Conservation (phyloP, 441 rosid species). For the Croton laevigatus region DNA sequence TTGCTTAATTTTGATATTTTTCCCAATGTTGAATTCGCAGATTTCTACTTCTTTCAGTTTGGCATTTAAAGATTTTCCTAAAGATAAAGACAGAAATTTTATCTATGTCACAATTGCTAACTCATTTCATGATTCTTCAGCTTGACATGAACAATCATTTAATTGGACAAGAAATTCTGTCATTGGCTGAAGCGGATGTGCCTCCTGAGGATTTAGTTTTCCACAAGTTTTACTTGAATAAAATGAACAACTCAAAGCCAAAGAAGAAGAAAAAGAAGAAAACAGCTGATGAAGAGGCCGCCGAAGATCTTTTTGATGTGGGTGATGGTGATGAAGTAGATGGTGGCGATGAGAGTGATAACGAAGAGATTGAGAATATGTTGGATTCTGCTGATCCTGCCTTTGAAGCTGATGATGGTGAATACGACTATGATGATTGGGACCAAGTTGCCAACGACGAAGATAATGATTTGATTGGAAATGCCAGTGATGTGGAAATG, state of each 20-base stretch:
- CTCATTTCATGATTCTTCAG: conserved; percentile 34
- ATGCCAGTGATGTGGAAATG: conserved; percentile 63
- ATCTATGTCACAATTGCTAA: conserved; percentile 8
- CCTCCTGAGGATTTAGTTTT: conserved; percentile 89
- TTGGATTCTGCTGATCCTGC: conserved; percentile 60
- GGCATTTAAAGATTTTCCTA: neutral
- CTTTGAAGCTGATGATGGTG: conserved; percentile 50
- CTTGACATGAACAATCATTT: conserved; percentile 76
- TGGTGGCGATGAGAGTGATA: conserved; percentile 81
- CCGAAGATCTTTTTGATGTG: conserved; percentile 65
- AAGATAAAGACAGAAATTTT: neutral
- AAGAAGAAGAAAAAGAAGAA: conserved; percentile 88
- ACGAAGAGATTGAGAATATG: conserved; percentile 81
- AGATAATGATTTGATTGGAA: conserved; percentile 64
- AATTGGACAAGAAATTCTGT: conserved; percentile 76
- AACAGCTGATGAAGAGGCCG: conserved; percentile 61
- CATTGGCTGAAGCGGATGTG: conserved; percentile 79
- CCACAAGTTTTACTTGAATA: conserved; percentile 83
- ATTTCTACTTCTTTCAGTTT: neutral
- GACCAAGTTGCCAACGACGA: conserved; percentile 65
- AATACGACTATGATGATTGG: conserved; percentile 73
- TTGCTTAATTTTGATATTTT: neutral
- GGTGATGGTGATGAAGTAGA: conserved; percentile 51
- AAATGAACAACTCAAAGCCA: conserved; percentile 60
- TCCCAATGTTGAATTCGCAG: neutral